Evolutionary conservation across 2,329 filamentous ascomycete species (phyloP).

Genomic region (Claviceps monticola): DNA sequence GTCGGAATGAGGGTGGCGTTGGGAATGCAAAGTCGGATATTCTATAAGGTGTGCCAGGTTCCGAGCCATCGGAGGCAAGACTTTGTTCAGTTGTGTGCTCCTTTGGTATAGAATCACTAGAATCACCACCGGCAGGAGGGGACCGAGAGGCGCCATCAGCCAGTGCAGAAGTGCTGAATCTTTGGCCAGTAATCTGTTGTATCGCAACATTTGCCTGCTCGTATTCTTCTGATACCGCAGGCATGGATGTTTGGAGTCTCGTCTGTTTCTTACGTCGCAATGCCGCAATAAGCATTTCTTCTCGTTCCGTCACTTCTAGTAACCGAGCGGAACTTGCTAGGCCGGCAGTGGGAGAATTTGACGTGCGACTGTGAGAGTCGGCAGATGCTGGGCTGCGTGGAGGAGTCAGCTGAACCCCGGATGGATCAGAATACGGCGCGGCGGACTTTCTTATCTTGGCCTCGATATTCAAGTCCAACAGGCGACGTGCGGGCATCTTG

Average conservation of each 20-base stretch:
- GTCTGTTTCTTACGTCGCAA: constrained; percentile 40
- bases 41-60: constrained; percentile 16
- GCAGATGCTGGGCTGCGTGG: constrained; percentile 38
- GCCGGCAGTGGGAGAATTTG: constrained; percentile 23
- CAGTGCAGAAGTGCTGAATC: background rate
- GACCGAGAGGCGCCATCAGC: background rate
- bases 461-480: constrained; percentile 11
- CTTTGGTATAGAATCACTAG: background rate
- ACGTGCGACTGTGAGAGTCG: constrained; percentile 32
- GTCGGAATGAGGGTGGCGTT: constrained; percentile 15
- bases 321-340: constrained; percentile 25
- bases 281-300: constrained; percentile 44
- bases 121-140: background rate
- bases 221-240: constrained; percentile 26
- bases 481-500: constrained; percentile 19
- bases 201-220: background rate
- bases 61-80: background rate
- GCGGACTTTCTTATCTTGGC: background rate
- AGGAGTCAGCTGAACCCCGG: constrained; percentile 30
- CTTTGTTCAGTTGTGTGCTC: constrained; percentile 6
- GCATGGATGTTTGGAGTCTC: constrained; percentile 35
- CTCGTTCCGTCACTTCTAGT: constrained; percentile 44
- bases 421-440: constrained; percentile 6
- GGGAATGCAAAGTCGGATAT: constrained; percentile 22
- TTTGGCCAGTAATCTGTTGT: background rate